Base-by-base conservation (phyloP, 352 stramenopile species). In the Hyaloperonospora brassicae region DNA sequence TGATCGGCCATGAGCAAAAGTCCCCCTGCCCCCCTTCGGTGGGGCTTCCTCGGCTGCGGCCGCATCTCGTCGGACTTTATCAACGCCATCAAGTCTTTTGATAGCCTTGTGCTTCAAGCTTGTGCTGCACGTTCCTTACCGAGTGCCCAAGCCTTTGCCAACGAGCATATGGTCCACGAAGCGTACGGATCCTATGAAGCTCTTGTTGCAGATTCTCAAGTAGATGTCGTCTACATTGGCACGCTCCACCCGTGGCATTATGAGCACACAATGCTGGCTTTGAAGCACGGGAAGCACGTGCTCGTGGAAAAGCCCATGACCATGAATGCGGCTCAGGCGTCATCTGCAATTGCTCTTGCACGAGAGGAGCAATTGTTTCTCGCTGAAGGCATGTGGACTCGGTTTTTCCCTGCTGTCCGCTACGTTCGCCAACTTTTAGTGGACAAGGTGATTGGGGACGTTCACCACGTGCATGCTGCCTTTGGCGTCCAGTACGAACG, bases 241-340 rank as follows among this genome's bases (percentile, higher is more conserved):
- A 97, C 90, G 43, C 55, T 97, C 14, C 87, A 97, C 65, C 75
- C 80, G 9, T 80, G 79, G 53, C 88, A 97, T 59, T 83, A 79
- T 49, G 66, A 79, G 25, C 79, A 93, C 56, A 73, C 83, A 9
- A 63, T 84, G 36, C 50, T 90, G 50, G 91, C 84, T 21, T 59
- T 98, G 0, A 59, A 71, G 14, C 73, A 87, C 49, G 75, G 76
- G 50, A 98, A 97, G 63, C 89, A 97, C 67, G 84, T 96, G 17
- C 62, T 98, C 8, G 76, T 97, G 40, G 92, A 98, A 62, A 98
- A 98, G 61, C 92, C 89, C 7, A 93, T 97, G 74, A 75, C 81
- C 6, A 86, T 97, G 86, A 86, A 95, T 51, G 52, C 62, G 43
- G 49, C 70, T 12, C 81, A 98, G 65, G 84, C 81, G 3, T 52